phyloP scores from a whole-genome alignment of 2,329 filamentous ascomycete species.

The Fusarium sambucinum region DNA sequence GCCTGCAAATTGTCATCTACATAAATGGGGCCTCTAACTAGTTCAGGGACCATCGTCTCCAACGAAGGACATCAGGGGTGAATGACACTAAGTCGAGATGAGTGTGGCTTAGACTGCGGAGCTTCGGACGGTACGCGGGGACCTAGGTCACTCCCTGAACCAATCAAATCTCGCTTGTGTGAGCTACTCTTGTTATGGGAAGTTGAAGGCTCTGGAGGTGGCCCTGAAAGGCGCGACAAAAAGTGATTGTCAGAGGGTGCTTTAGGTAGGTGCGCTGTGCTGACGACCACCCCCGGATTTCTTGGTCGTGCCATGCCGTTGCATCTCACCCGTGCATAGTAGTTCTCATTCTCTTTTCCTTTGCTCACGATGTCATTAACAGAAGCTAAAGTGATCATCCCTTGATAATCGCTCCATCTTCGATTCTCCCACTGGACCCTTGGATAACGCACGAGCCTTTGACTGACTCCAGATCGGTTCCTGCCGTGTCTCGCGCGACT shows the following conservation, averaged over 20 bases:
- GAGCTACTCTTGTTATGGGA: slow-evolving; percentile 17
- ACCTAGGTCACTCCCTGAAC: background rate
- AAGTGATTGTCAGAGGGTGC: slow-evolving; percentile 31
- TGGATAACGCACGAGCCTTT: slow-evolving; percentile 35
- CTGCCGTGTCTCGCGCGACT: slow-evolving; percentile 30
- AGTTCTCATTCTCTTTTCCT: slow-evolving; percentile 15
- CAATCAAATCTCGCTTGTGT: slow-evolving; percentile 25
- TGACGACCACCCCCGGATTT: slow-evolving; percentile 40
- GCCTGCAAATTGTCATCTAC: slow-evolving; percentile 29
- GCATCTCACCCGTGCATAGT: slow-evolving; percentile 29
- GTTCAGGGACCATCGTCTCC: slow-evolving; percentile 10
- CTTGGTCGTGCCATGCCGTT: slow-evolving; percentile 34
- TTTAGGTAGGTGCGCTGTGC: slow-evolving; percentile 21
- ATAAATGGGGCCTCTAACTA: slow-evolving; percentile 8
- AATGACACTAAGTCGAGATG: slow-evolving; percentile 25
- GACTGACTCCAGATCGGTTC: slow-evolving; percentile 32
- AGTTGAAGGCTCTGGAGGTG: slow-evolving; percentile 35
- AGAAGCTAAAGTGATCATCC: slow-evolving; percentile 23
- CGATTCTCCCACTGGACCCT: slow-evolving; percentile 13
- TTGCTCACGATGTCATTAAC: slow-evolving; percentile 41
- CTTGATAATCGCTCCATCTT: slow-evolving; percentile 17
- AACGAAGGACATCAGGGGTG: slow-evolving; percentile 20
- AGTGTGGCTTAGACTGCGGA: slow-evolving; percentile 45
- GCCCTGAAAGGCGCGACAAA: slow-evolving; percentile 35
- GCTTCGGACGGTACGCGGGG: slow-evolving; percentile 39